phyloP scores from a whole-genome alignment of 768 basidiomycete species.

The Rhodosporidiobolus sp. region DNA sequence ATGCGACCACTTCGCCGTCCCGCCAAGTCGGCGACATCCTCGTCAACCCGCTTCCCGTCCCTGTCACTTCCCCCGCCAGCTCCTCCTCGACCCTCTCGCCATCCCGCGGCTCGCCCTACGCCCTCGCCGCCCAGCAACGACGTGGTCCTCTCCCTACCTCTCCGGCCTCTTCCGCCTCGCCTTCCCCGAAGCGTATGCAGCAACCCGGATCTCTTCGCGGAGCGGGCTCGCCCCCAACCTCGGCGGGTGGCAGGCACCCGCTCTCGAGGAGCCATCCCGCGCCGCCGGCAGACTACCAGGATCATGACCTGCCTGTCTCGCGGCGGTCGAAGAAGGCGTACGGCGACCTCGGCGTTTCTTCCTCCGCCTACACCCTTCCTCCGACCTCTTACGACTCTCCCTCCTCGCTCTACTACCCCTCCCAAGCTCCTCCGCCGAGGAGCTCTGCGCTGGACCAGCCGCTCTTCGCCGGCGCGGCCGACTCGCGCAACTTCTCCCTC shows the following conservation, averaged over 20 bases:
- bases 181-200: conserved; percentile 16
- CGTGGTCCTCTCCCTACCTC: background rate
- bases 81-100: conserved; percentile 10
- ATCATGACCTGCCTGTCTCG: conserved; percentile 5
- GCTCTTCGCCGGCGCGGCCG: conserved; percentile 22
- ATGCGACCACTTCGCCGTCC: too few relatives aligned
- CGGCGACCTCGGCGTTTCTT: background rate
- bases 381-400: background rate
- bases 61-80: background rate
- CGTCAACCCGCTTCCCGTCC: background rate
- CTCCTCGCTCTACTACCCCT: background rate
- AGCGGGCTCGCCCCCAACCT: background rate
- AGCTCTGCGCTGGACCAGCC: conserved; percentile 4
- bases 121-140: background rate
- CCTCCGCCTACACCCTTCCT: background rate
- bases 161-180: conserved; percentile 10
- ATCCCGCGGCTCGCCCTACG: background rate
- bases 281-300: background rate
- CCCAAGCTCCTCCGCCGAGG: background rate
- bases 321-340: conserved; percentile 1
- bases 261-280: conserved; percentile 6
- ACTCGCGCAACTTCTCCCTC: conserved; percentile 28
- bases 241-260: background rate
- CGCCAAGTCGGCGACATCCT: background rate
- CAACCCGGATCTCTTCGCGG: background rate